These are phyloP conservation scores for Colletotrichum cuscutae DNA, from an alignment of 2,329 filamentous ascomycete species.

Conservation along the genomic window DNA sequence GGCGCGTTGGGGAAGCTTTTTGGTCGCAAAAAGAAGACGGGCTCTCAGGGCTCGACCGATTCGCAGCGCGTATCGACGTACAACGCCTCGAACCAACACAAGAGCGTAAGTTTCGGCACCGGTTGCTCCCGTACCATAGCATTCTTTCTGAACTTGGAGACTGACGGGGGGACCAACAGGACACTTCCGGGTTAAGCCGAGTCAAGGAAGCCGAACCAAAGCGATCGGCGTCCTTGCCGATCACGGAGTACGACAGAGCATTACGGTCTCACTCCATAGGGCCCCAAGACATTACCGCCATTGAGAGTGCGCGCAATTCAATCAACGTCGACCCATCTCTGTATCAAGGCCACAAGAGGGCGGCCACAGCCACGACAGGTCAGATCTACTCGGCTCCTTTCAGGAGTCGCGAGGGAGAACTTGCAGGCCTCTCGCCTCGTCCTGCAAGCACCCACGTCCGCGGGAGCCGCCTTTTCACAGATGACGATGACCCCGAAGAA, in stretches of 20 bases:
- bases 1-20: conserved; percentile 68
- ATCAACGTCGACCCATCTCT: conserved; percentile 56
- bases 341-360: conserved; percentile 48
- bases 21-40: conserved; percentile 64
- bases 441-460: conserved; percentile 70
- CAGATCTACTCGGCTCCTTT: conserved; percentile 49
- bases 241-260: conserved; percentile 70
- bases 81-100: conserved; percentile 51
- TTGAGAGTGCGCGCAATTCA: conserved; percentile 65
- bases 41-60: conserved; percentile 43
- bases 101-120: conserved; percentile 56
- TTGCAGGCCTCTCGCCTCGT: conserved; percentile 67
- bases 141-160: not conserved
- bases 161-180: conserved; percentile 41
- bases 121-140: conserved; percentile 19
- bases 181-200: conserved; percentile 49
- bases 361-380: conserved; percentile 52
- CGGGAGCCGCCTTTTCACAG: conserved; percentile 49
- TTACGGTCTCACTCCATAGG: conserved; percentile 71
- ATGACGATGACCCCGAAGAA: conserved; percentile 58
- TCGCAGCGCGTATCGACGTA: conserved; percentile 41
- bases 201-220: conserved; percentile 54
- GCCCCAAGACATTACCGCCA: conserved; percentile 63
- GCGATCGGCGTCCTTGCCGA: conserved; percentile 67
- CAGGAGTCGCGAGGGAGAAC: conserved; percentile 52